Percentiles rank a stretch among this genome's conserved stretches.
phyloP scores from a whole-genome alignment of 306 rosid genomes.

The Fragaria ananassa region DNA sequence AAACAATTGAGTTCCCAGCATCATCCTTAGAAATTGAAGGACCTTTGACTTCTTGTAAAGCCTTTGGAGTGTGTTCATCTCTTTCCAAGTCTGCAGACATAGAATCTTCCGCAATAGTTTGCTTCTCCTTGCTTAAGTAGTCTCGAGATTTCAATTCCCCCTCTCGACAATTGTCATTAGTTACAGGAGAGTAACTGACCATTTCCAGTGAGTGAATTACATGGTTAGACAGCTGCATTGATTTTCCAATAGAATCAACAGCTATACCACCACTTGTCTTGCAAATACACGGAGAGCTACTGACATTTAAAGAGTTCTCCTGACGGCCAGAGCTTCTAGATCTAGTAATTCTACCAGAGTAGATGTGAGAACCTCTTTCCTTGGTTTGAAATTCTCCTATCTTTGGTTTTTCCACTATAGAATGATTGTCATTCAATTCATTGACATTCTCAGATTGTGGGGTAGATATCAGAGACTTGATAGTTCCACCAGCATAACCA shows the following conservation, averaged over 20 bases:
- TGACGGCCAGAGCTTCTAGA: slow-evolving; percentile 40
- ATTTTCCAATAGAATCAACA: slow-evolving; percentile 9
- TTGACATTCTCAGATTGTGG: slow-evolving; percentile 34
- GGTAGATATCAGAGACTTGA: slow-evolving; percentile 36
- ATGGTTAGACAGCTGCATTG: slow-evolving; percentile 23
- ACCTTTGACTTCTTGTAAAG: slow-evolving; percentile 33
- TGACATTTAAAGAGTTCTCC: slow-evolving; percentile 30
- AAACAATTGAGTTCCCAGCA: slow-evolving; percentile 13
- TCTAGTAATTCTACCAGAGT: slow-evolving; percentile 39
- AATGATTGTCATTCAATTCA: slow-evolving; percentile 31
- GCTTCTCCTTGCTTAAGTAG: slow-evolving; percentile 30
- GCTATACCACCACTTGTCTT: slow-evolving; percentile 25
- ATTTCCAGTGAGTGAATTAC: slow-evolving; percentile 30
- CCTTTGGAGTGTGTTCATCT: slow-evolving; percentile 35
- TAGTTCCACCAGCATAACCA: slow-evolving; percentile 30
- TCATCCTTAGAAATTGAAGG: slow-evolving; percentile 32
- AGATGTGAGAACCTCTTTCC: slow-evolving; percentile 21
- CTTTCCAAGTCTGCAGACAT: slow-evolving; percentile 24
- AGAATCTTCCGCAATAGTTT: slow-evolving; percentile 23
- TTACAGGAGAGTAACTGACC: slow-evolving; percentile 17
- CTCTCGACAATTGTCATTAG: slow-evolving; percentile 24
- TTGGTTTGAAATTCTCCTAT: slow-evolving; percentile 24
- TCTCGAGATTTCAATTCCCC: slow-evolving; percentile 29
- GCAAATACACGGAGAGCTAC: slow-evolving; percentile 23
- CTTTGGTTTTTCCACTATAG: slow-evolving; percentile 37